Base-by-base conservation (phyloP, 2,329 filamentous ascomycete species). In the Fusarium coffeatum region DNA sequence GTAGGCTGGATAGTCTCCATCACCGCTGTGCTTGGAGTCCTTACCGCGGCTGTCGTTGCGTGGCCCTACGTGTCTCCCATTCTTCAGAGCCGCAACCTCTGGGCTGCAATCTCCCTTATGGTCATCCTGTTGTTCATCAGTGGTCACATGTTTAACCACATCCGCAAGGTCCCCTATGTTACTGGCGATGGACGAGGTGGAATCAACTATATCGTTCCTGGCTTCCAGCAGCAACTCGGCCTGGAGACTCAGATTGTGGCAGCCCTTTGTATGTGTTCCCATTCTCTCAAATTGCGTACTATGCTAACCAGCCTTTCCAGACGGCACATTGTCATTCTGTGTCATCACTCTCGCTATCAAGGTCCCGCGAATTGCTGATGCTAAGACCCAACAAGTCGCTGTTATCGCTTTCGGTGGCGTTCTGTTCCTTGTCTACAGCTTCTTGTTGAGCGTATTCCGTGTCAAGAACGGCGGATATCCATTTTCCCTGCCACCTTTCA, bases 131-230 rank as follows among this genome's bases (percentile, higher is more conserved):
- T 98, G 61, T 99, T 98, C 83, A 98, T 92, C 48, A 96, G 92
- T 74, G 97, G 96, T 41, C 94, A 98, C 82, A 99, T 99, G 97
- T 99, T 97, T 87, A 99, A 98, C 81, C 94, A 98, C 78, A 99
- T 99, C 77, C 89, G 97, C 74, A 95, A 96, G 80, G 93, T 97
- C 5, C 96, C 96, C 5, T 99, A 99, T 75, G 93, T 98, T 32
- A 86, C 90, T 43, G 92, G 92, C 43, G 90, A 98, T 78, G 93
- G 93, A 40, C 89, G 88, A 57, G 96, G 96, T 20, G 94, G 94
- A 8, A 88, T 99, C 67, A 92, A 83, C 77, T 98, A 98, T 80
- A 96, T 99, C 80, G 93, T 95, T 6, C 87, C 87, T 41, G 95
- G 96, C 2, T 99, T 99, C 82, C 93, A 95, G 80, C 97, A 90